A percentile compares a stretch with the other conserved stretches of the same genome.
These are phyloP conservation scores for Fusarium torulosum DNA, from an alignment of 2,329 filamentous ascomycete species.

Conservation along the genomic window DNA sequence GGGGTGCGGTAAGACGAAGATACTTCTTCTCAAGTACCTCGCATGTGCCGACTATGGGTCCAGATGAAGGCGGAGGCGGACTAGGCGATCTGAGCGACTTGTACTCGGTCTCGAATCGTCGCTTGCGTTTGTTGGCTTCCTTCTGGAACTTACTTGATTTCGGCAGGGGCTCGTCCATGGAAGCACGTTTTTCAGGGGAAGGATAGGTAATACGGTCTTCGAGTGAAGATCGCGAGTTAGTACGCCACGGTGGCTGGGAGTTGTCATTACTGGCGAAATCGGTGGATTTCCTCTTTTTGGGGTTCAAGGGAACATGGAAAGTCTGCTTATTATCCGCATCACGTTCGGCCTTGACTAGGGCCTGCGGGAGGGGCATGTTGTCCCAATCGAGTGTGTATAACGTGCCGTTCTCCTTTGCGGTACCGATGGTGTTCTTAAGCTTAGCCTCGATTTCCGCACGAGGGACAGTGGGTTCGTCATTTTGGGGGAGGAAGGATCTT, in stretches of 20 bases:
- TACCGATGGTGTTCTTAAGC: conserved; percentile 86
- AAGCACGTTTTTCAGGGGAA: conserved; percentile 57
- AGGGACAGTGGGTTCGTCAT: conserved; percentile 72
- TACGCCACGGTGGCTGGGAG: conserved; percentile 78
- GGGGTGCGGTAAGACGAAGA: conserved; percentile 90
- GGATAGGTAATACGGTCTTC: conserved; percentile 81
- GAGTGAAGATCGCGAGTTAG: conserved; percentile 69
- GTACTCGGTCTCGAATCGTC: conserved; percentile 82
- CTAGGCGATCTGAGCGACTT: conserved; percentile 69
- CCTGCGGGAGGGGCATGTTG: conserved; percentile 83
- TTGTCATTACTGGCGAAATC: conserved; percentile 69
- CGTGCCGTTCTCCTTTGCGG: conserved; percentile 79
- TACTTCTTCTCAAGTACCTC: conserved; percentile 92
- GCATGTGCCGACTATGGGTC: conserved; percentile 87
- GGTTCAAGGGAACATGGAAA: conserved; percentile 52
- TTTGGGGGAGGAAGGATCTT: conserved; percentile 83
- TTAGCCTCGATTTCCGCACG: conserved; percentile 83
- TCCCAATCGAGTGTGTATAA: conserved; percentile 86
- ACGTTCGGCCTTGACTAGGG: conserved; percentile 81
- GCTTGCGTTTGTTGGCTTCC: conserved; percentile 90
- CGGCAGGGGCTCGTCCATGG: conserved; percentile 61
- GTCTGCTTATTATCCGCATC: conserved; percentile 60
- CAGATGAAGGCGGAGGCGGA: conserved; percentile 67
- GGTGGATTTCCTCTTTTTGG: conserved; percentile 86
- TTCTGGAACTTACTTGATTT: conserved; percentile 89